These are phyloP conservation scores for Mrakia blollopis DNA, from an alignment of 768 basidiomycete species.

Conservation along the genomic window DNA sequence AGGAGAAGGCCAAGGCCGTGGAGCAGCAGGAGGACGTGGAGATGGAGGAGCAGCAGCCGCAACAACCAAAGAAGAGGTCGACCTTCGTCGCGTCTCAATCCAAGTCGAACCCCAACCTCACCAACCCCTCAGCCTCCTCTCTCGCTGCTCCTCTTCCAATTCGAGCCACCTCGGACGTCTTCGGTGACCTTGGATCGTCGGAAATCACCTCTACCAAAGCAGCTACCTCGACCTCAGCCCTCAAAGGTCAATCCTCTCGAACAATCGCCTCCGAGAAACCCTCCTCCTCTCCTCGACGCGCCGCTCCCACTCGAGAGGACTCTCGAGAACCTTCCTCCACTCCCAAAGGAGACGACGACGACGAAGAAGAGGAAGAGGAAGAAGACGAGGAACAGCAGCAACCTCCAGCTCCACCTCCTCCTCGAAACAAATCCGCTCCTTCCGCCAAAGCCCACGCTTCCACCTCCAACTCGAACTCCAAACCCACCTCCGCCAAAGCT, in stretches of 20 bases:
- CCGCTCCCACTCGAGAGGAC: not conserved
- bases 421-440: not conserved
- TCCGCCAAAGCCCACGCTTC: constrained; percentile 5
- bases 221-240: not conserved
- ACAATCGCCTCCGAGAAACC: not conserved
- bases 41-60: constrained; percentile 8
- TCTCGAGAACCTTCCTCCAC: not conserved
- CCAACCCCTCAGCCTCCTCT: not conserved
- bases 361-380: not conserved
- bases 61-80: constrained; percentile 7
- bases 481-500: not conserved
- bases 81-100: not conserved
- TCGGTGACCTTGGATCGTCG: not conserved
- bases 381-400: not conserved
- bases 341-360: not conserved
- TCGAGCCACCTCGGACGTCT: not conserved
- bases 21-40: constrained; percentile 22
- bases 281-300: not conserved
- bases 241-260: not conserved
- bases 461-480: not conserved
- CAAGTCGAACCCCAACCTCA: not conserved
- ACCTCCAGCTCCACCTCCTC: not conserved
- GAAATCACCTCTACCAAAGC: not conserved
- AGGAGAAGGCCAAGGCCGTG: constrained; percentile 24
- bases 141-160: not conserved